Conservation (phyloP, 2,329 filamentous ascomycete genomes). For the Xylaria polymorpha region DNA sequence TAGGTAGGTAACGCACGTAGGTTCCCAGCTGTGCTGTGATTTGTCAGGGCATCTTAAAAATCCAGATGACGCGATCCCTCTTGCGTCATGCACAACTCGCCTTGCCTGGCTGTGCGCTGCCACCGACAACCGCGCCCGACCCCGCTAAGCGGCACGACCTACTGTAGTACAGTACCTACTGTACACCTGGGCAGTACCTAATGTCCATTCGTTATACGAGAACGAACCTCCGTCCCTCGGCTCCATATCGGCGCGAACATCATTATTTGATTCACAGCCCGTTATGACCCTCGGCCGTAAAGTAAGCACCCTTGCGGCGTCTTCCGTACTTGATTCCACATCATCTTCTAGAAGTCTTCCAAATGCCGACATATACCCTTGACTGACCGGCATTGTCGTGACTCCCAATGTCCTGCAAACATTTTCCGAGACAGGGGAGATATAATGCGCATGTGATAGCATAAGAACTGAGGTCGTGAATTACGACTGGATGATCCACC, state of each 20-base stretch:
- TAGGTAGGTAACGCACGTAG: no score
- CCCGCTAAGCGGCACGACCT: constrained; percentile 4
- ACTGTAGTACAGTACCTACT: no score
- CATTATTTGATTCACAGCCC: not conserved
- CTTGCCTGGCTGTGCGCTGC: constrained; percentile 28
- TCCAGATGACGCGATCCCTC: constrained; percentile 36
- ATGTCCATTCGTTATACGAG: no score
- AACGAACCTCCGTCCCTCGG: not conserved
- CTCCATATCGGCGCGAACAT: no score
- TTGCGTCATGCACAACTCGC: constrained; percentile 35
- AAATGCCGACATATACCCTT: constrained; percentile 4
- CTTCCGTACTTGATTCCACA: constrained; percentile 24
- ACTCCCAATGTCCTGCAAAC: constrained; percentile 12
- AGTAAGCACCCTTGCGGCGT: no score
- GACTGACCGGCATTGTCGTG: not conserved
- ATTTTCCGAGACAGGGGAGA: not conserved
- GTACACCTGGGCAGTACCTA: no score
- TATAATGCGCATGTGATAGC: not conserved
- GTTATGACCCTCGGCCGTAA: not conserved
- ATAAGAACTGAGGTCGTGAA: not conserved
- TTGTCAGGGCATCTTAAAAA: constrained; percentile 36
- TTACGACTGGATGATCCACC: not conserved
- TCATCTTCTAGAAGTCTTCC: constrained; percentile 7
- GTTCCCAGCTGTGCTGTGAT: constrained; percentile 35
- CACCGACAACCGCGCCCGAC: constrained; percentile 36